These are phyloP conservation scores for Euphorbia celastroides DNA, from an alignment of 441 rosid genomes.

Conservation along the genomic window DNA sequence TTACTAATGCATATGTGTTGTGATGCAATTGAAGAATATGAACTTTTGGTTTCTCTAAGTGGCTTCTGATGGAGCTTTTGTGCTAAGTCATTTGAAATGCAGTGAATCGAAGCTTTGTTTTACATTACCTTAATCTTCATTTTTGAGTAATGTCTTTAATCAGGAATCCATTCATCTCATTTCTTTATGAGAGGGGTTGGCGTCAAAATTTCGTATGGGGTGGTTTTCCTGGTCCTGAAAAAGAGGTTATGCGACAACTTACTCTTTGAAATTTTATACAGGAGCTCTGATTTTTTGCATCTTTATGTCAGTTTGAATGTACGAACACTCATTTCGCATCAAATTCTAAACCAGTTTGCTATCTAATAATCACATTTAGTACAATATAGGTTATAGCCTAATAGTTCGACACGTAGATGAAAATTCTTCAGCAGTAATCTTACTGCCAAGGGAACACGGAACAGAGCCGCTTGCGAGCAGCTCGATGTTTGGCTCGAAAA, in stretches of 20 bases:
- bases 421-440: no score
- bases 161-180: slow-evolving; percentile 60
- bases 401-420: no score
- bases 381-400: no score
- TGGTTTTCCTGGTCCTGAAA: slow-evolving; percentile 81
- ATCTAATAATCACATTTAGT: no score
- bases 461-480: no score
- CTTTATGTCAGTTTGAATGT: no score
- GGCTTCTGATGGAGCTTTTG: neutral
- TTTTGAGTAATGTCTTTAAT: slow-evolving; percentile 22
- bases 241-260: slow-evolving; percentile 52
- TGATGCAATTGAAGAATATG: neutral
- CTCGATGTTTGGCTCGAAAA: no score
- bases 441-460: no score
- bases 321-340: no score
- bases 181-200: slow-evolving; percentile 89
- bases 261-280: slow-evolving; percentile 4
- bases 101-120: neutral
- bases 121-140: neutral
- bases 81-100: neutral
- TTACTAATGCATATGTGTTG: no score
- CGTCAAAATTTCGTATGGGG: slow-evolving; percentile 66
- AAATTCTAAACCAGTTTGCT: no score
- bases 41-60: neutral
- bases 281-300: neutral